These are phyloP conservation scores for Paramecium octaurelia DNA, from an alignment of 73 alveolate genomes.

Conservation along the genomic window DNA sequence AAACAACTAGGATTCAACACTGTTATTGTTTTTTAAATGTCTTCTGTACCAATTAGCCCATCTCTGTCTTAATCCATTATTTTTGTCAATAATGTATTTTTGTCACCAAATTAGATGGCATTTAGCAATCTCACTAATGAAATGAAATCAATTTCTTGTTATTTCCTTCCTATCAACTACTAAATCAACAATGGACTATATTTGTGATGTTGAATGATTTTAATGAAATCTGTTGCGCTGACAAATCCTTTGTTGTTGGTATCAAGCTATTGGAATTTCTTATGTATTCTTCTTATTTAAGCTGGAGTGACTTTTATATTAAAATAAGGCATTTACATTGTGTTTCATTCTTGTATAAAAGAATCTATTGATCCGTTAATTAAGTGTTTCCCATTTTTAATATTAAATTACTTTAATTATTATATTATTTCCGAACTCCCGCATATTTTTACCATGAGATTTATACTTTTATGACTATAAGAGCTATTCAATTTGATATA, in stretches of 20 bases:
- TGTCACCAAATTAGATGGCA: constrained; percentile 21
- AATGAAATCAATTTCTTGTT: constrained; percentile 18
- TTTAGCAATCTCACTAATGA: background rate
- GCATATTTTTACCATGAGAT: background rate
- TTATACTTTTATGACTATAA: too few species aligned
- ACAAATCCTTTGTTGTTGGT: constrained; percentile 3
- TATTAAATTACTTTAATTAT: background rate
- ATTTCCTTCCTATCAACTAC: background rate
- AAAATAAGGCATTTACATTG: background rate
- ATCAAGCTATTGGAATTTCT: background rate
- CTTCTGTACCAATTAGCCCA: background rate
- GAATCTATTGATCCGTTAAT: constrained; percentile 38
- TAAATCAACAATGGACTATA: background rate
- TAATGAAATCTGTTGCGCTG: background rate
- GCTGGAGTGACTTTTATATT: background rate
- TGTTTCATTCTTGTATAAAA: constrained; percentile 28
- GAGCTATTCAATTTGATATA: background rate
- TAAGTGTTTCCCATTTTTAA: constrained; percentile 14
- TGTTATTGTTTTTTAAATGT: background rate
- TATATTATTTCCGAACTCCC: background rate
- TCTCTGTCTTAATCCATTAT: background rate
- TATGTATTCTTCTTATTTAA: constrained; percentile 30
- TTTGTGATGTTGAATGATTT: background rate
- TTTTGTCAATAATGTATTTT: background rate
- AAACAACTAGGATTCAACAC: background rate